Base-by-base conservation (phyloP, 169 alveolate species). In the Cryptosporidium baileyi region DNA sequence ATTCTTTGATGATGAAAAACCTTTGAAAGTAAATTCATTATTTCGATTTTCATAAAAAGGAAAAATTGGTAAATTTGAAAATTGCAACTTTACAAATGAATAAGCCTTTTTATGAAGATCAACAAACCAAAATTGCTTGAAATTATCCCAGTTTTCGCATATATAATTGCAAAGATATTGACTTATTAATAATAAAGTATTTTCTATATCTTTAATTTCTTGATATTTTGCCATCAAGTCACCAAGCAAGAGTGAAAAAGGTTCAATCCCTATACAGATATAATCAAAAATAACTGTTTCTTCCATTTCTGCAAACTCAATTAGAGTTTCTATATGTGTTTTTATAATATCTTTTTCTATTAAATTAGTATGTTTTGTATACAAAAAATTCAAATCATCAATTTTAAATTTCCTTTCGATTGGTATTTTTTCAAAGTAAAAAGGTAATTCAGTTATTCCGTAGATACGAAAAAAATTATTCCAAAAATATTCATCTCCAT, bases 371-470 rank as follows among this genome's bases (percentile, higher is more conserved):
- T 60, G 11, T 24, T 36, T 45, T 28, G 36, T 36, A 57, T 74
- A 59, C 26, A 19, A 22, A 22, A 26, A 9, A 41, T 41, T 43
- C 13, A 43, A n/a, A 9, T 43, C 17, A 43, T 19, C 32, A 63
- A 41, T 45, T 6, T 26, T 19, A 0, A 26, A 11, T 19, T 74
- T 57, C 36, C 26, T 22, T 30, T 5, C 1, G 6, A 51, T 15
- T 13, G 15, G 43, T 0, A 74, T 22, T 41, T 74, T 28, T 11
- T 74, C 57, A 45, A 74, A 54, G 22, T 24, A 54, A 28, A 74
- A 74, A 52, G 85, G 85, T 74, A 74, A 34, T 2, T 26, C 44
- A 19, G 85, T 7, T 15, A 74, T 15, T 38, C 74, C 85, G 38
- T 36, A 74, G 9, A 51, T 22, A 2, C 52, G 22, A 36, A 74